Percentiles rank a stretch among this genome's conserved stretches.
These are phyloP conservation scores for Colletotrichum higginsianum DNA, from an alignment of 2,329 filamentous ascomycete genomes.

Conservation along the genomic window DNA sequence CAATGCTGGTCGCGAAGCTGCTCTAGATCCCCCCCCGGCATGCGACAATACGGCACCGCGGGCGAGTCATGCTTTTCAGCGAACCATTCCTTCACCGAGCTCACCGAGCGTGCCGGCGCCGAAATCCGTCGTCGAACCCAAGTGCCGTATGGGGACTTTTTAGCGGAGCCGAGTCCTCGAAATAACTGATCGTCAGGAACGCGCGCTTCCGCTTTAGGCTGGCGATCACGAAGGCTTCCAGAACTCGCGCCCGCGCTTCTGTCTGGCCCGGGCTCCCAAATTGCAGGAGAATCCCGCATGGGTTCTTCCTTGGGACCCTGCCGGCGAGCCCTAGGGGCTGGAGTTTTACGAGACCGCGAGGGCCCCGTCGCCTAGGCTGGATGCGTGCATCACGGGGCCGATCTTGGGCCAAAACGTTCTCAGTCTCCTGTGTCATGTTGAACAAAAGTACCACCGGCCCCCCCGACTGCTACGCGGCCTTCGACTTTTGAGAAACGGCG, in stretches of 20 bases:
- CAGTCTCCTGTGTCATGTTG: neutral
- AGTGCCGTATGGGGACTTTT: neutral
- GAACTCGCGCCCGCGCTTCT: neutral
- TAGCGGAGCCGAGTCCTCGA: neutral
- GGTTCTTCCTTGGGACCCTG: neutral
- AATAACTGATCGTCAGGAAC: conserved; percentile 15
- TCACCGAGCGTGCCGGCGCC: neutral
- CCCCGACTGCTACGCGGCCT: neutral
- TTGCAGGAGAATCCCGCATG: neutral
- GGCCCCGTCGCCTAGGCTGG: neutral
- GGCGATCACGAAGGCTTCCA: neutral
- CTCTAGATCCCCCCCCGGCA: neutral
- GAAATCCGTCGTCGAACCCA: no score
- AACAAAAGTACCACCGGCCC: neutral
- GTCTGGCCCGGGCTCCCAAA: neutral
- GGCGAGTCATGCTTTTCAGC: conserved; percentile 22
- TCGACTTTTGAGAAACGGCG: neutral
- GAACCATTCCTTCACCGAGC: conserved; percentile 14
- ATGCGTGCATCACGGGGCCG: neutral
- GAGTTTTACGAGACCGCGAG: no score
- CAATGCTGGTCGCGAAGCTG: neutral
- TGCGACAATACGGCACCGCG: conserved; percentile 1
- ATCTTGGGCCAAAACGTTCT: neutral
- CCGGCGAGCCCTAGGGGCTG: neutral
- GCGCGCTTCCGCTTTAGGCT: neutral